phyloP scores from a whole-genome alignment of 2,329 filamentous ascomycete species.

The Alternaria hordeiaustralica region DNA sequence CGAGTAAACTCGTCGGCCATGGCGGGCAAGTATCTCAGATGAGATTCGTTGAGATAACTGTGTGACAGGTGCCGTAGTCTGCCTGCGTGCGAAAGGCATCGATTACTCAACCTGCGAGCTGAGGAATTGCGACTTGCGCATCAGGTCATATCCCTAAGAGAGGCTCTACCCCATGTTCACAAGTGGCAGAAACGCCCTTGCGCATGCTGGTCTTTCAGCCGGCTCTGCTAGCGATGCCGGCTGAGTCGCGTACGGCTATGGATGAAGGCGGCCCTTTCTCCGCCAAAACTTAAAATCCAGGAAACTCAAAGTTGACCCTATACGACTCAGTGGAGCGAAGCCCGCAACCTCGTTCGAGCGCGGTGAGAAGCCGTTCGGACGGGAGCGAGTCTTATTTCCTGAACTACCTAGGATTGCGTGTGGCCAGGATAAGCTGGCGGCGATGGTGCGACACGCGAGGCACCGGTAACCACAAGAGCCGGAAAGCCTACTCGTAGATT shows the following conservation, averaged over 20 bases:
- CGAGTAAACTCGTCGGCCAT: slow-evolving; percentile 17
- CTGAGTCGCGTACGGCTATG: neutral
- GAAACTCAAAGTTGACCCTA: neutral
- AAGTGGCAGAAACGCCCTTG: neutral
- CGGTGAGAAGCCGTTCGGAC: neutral
- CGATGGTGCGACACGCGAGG: slow-evolving; percentile 11
- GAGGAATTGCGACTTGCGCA: neutral
- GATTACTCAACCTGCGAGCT: neutral
- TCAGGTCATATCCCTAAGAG: neutral
- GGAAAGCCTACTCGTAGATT: neutral
- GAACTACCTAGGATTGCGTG: slow-evolving; percentile 5
- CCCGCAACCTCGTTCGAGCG: neutral
- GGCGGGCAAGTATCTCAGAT: neutral
- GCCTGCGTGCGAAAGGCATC: neutral
- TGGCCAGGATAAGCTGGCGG: neutral
- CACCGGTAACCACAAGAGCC: neutral
- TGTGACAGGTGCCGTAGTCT: neutral
- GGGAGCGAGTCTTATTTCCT: neutral
- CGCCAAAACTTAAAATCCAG: neutral
- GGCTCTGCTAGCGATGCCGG: neutral
- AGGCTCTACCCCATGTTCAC: neutral
- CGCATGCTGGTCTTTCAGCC: neutral
- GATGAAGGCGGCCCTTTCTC: neutral
- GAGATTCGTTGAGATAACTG: neutral
- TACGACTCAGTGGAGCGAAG: neutral